Base-by-base conservation (phyloP, 495 filamentous ascomycete genomes). In the Thermothielavioides terrestris region DNA sequence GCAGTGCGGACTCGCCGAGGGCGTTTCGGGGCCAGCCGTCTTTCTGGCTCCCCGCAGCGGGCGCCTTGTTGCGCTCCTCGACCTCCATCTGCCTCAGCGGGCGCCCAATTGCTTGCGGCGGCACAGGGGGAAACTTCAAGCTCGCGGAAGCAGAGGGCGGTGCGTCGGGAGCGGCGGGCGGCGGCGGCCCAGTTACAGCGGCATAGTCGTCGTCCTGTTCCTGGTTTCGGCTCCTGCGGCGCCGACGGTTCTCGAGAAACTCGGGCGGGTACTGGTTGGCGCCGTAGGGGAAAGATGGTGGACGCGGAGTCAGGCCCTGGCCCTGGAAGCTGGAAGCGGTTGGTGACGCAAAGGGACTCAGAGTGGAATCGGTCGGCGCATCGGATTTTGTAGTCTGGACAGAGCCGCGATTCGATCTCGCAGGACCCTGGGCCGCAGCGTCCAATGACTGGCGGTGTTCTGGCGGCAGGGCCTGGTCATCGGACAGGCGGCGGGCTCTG, bases 101-200 rank as follows among this genome's bases (percentile, higher is more conserved):
- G 6, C 55, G 66, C n/a, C 62, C 53, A 14, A 45, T 44, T 38
- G 58, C 54, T 15, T 42, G 41, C 2, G 63, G 46, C 10, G 48
- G 21, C n/a, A 22, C 26, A 49, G 78, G 70, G 21, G 76, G 71
- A 17, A 73, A 64, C 50, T 65, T 72, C 59, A 81, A 84, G 35
- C 77, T 80, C n/a, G 75, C 62, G 1, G 80, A 76, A 20, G 76
- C 78, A 21, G 72, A 71, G 58, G 73, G 74, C 4, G 81, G 80
- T 2, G 70, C 75, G 46, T 83, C 81, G 43, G 81, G 77, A 20
- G 75, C 81, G 35, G 74, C 70, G 49, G 78, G 79, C 6, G 69
- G 76, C 28, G 65, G 49, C 3, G 57, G 52, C 23, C 30, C 54
- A 4, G 53, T 49, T 37, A 63, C 60, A 20, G 57, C 42, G 47